Evolutionary conservation across 768 basidiomycete genomes (phyloP), one percentile per base, ranked within the genome.

Genomic region (Paxillus rubicundulus): DNA sequence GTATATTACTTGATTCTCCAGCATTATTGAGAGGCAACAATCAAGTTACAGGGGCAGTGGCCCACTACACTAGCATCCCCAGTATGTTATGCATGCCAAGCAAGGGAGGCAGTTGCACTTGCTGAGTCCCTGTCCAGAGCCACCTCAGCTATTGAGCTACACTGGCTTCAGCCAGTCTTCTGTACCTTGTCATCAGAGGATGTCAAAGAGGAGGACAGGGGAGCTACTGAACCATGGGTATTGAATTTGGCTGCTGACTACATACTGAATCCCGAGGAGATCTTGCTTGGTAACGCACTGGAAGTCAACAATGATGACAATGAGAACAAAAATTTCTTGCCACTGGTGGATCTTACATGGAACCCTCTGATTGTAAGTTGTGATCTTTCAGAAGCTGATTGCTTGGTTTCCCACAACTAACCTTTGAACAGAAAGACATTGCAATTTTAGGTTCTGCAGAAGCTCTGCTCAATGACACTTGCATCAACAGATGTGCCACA

Each of bases 21-120:
- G 21, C 49, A 45, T 12, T n/a, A 17, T 2, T 41, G 39, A 14
- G 43, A 56, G 18, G 51, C 62, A 17, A 49, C 59, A 16, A 58
- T 52, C 2, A 30, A 52, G 10, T 47, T 68, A 9, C 55, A 61
- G 38, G 27, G 37, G 1, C 49, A 32, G 34, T 70, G 64, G 67
- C 45, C 55, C 2, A 68, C 49, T 28, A 37, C 52, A 0, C 41
- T 61, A 2, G 55, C 52, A 12, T 56, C 57, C 1, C 4, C 17
- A 1, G 37, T 34, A 21, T 47, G 14, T 18, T 60, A 55, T 41
- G n/a, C 45, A 14, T 33, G 28, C 2, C 59, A 68, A 21, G 49
- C 56, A 8, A 20, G 36, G 14, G 56, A 47, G 14, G 43, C 54
- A 16, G 14, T 53, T 10, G 14, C 4, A 3, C 10, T 47, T 16